Conservation (phyloP, 192 early-diverging fungal genomes). For the Coemansia sp. region DNA sequence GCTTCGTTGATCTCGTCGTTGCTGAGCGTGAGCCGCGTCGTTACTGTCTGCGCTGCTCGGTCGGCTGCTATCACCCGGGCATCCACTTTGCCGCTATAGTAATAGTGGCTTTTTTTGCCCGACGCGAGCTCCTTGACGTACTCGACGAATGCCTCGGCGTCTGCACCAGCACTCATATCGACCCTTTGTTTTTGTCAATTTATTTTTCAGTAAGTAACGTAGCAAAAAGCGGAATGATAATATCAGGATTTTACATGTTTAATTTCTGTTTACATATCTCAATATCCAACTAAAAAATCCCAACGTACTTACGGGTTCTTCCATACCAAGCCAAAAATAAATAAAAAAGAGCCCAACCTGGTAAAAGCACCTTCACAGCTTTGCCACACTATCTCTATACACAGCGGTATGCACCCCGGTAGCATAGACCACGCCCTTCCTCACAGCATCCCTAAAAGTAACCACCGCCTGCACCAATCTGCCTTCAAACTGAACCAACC, state of each 20-base stretch:
- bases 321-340: background rate
- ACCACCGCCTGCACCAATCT: conserved; percentile 25
- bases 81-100: conserved; percentile 21
- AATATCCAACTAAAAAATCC: background rate
- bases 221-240: background rate
- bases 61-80: conserved; percentile 22
- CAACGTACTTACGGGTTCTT: background rate
- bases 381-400: background rate
- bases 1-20: conserved; percentile 11
- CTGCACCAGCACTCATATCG: background rate
- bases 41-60: background rate
- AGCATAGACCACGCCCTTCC: conserved; percentile 6
- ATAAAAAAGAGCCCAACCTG: no score
- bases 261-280: no score
- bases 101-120: conserved; percentile 40
- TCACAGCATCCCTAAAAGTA: conserved; percentile 23
- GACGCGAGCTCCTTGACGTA: background rate
- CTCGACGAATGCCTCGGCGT: background rate
- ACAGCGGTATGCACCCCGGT: conserved; percentile 1
- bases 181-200: no score
- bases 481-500: conserved; percentile 20
- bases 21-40: conserved; percentile 6
- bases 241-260: no score
- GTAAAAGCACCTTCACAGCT: background rate
- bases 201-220: no score